Evolutionary conservation across 495 filamentous ascomycete genomes (phyloP).

Genomic region (Lepraria neglecta): DNA sequence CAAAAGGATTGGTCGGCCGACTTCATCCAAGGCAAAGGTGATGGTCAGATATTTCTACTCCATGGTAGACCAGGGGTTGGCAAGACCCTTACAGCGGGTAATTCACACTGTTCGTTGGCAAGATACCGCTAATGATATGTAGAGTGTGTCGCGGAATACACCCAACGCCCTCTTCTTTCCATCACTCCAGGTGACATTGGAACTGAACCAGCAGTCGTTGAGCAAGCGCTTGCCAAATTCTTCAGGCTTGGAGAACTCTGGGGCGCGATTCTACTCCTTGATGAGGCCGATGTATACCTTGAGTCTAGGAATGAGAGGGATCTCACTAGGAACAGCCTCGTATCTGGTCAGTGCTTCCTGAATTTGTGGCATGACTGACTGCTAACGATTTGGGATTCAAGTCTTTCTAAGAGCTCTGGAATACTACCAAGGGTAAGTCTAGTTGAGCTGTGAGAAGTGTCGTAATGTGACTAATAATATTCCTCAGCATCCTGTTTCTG

Average conservation of each 20-base stretch:
- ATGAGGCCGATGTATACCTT: conserved; percentile 62
- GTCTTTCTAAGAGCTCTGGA: conserved; percentile 21
- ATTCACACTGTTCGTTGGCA: not conserved
- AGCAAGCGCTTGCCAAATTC: conserved; percentile 40
- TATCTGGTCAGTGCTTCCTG: conserved; percentile 35
- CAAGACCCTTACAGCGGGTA: conserved; percentile 52
- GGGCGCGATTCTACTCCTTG: conserved; percentile 45
- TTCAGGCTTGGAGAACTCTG: conserved; percentile 22
- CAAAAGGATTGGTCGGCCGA: conserved; percentile 27
- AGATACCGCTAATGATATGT: not conserved
- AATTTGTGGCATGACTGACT: too few relatives aligned
- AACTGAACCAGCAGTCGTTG: conserved; percentile 4
- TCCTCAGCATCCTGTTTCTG: conserved; percentile 19
- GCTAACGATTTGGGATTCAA: too few relatives aligned
- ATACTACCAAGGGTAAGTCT: conserved; percentile 13
- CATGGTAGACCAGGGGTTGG: conserved; percentile 53
- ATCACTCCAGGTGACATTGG: conserved; percentile 21
- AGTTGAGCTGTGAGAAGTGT: not conserved
- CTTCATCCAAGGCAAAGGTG: conserved; percentile 49
- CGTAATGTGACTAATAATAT: not conserved
- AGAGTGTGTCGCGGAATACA: conserved; percentile 17
- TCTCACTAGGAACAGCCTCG: conserved; percentile 48
- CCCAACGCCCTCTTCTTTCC: conserved; percentile 4
- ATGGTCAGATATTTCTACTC: conserved; percentile 54
- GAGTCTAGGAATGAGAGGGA: conserved; percentile 41